Evolutionary conservation across 805 yeast genomes (phyloP), one percentile per base, ranked within the genome.

Genomic region (Wickerhamiella bombiphila): DNA sequence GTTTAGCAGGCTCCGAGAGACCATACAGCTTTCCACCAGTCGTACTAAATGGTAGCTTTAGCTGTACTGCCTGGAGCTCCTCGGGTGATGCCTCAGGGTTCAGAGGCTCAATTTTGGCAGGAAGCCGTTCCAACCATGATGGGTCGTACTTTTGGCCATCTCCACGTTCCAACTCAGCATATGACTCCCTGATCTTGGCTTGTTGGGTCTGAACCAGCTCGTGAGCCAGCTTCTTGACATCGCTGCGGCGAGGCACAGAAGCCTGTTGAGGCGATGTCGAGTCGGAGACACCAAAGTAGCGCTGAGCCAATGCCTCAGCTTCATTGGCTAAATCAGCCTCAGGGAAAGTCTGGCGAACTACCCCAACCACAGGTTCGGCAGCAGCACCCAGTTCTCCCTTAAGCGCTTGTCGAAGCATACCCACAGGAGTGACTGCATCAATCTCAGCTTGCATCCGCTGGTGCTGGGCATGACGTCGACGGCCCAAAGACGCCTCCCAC

Each of bases 1-100:
- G 71, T 61, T 80, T 85, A 14, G 65, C 53, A 13, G 85, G 77
- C 38, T 81, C 78, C 47, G 72, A 59, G 51, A 93, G 76, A 17
- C 97, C 97, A 58, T 69, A 83, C 44, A 80, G 66, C 36, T 68
- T 65, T 34, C 48, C 48, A 34, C 74, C 71, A 40, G 66, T 67
- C 25, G 63, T 51, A 30, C 49, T 42, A 36, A 82, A 68, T n/a
- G 61, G 56, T 22, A 57, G 43, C 7, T 40, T 55, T 5, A 72
- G 68, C 33, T 54, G 51, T 14, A 64, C 41, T 48, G 72, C 79
- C 14, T 32, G 40, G 15, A 42, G 41, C 16, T 40, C 41, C 51
- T 72, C 79, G 22, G 54, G 36, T 5, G 72, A 54, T 17, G 64
- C 66, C 6, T 69, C 69, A 32, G 61, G 56, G 38, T 71, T 64